Evolutionary conservation across 2,329 filamentous ascomycete species (phyloP).

Genomic region (Escovopsis sp.): DNA sequence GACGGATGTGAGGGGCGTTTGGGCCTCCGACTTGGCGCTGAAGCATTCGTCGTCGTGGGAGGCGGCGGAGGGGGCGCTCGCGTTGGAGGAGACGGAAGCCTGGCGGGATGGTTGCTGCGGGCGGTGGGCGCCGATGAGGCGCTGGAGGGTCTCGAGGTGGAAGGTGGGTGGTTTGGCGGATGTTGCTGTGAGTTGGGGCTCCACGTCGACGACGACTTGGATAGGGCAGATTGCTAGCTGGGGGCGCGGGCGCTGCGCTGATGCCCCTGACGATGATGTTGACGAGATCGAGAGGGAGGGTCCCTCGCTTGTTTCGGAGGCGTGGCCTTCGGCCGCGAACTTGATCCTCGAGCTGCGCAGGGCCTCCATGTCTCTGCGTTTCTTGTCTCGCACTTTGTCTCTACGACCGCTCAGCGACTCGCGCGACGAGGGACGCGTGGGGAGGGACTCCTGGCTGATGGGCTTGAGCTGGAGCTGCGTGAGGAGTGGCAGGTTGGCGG

Average conservation of each 20-base stretch:
- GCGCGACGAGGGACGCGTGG: constrained; percentile 6
- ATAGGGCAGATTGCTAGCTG: constrained; percentile 18
- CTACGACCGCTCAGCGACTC: constrained; percentile 16
- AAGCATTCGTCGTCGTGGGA: constrained; percentile 1
- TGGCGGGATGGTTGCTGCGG: not conserved
- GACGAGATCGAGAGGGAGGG: too few relatives aligned
- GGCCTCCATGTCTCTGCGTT: constrained; percentile 24
- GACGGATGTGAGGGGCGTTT: not conserved
- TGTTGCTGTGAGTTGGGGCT: constrained; percentile 12
- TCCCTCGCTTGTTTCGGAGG: not conserved
- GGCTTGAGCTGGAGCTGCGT: constrained; percentile 4
- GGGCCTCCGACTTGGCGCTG: not conserved
- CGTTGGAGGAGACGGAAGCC: too few relatives aligned
- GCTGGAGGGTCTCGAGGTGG: not conserved
- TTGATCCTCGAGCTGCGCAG: constrained; percentile 11
- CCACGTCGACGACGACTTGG: constrained; percentile 24
- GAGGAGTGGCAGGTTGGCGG: constrained; percentile 3
- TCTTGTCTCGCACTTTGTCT: constrained; percentile 24
- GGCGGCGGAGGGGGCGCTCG: too few relatives aligned
- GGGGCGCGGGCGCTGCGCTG: constrained; percentile 1
- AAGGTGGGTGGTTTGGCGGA: not conserved
- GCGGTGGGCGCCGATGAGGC: not conserved
- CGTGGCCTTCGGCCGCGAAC: not conserved
- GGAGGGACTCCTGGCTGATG: constrained; percentile 3
- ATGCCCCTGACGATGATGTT: not conserved